Conservation (phyloP, 805 yeast genomes). For the Wickerhamiella azyma region DNA sequence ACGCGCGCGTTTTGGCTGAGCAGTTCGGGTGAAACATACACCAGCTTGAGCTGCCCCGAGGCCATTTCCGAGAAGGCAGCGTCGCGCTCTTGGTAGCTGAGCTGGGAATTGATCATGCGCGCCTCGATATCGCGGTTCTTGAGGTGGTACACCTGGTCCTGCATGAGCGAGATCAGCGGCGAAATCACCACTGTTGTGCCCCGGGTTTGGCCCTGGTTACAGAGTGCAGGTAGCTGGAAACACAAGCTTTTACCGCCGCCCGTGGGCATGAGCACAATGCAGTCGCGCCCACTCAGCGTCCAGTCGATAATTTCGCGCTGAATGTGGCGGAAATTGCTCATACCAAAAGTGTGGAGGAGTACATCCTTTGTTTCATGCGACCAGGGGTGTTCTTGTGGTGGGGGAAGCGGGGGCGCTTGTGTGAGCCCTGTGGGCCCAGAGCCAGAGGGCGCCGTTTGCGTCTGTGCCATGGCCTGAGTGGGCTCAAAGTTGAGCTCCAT, state of each 20-base stretch:
- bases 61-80: conserved; percentile 48
- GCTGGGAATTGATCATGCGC: conserved; percentile 76
- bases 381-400: conserved; percentile 36
- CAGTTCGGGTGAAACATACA: conserved; percentile 93
- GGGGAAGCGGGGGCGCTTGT: not conserved
- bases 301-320: conserved; percentile 81
- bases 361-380: conserved; percentile 50
- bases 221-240: conserved; percentile 86
- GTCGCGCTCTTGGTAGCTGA: conserved; percentile 46
- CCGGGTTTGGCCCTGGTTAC: conserved; percentile 53
- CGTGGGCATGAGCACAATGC: conserved; percentile 93
- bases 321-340: conserved; percentile 59
- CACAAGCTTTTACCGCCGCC: conserved; percentile 97
- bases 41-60: conserved; percentile 55
- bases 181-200: conserved; percentile 90
- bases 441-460: not conserved
- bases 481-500: not conserved
- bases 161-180: conserved; percentile 92
- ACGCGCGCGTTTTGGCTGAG: conserved; percentile 60
- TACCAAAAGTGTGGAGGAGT: conserved; percentile 45
- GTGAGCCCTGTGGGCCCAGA: too few relatives aligned
- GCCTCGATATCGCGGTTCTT: conserved; percentile 57
- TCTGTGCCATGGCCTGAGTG: conserved; percentile 2
- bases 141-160: conserved; percentile 85
- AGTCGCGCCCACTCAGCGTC: conserved; percentile 63